Base-by-base conservation (phyloP, 2,329 filamentous ascomycete species). In the Fusarium luffae region DNA sequence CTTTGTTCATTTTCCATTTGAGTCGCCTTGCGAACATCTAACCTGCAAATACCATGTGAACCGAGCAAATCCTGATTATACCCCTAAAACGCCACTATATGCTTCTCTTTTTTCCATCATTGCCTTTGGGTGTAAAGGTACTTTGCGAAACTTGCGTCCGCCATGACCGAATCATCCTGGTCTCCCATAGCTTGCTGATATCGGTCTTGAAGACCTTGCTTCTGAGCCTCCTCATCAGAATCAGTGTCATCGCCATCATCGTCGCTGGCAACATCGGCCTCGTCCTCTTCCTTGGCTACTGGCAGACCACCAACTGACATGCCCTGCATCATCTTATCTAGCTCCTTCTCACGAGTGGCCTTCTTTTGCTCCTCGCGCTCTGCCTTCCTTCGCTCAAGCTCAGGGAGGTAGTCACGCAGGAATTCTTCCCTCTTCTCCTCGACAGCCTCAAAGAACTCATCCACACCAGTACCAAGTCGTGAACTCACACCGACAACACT, bases 281-380 rank as follows among this genome's bases (percentile, higher is more conserved):
- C 79, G 34, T 79, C 81, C 59, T 84, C 84, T 12, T 82, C 66
- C 76, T 84, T 78, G 19, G 82, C 81, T 47, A 72, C 77, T 5
- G 69, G 64, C 2, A 70, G 71, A 7, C 62, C 74, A 13, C 79
- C 80, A 69, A 87, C 84, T 4, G 83, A 83, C 93, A 99, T 97
- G 73, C 96, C 95, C 78, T 92, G 91, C 94, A 99, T 97, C 84
- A 99, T 89, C 83, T 93, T 94, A 65, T 92, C 93, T 28, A 99
- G 82, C 79, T 99, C 94, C 75, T 91, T 88, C 75, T 97, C 90
- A 47, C 94, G 86, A 28, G 88, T 82, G 62, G 86, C 86, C 65
- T 88, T 85, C 83, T 94, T 95, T 72, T 89, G 86, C 66, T 91
- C 87, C 65, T 97, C 93, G 25, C 94, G 88, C 78, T 95, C 90